phyloP scores from a whole-genome alignment of 345 rosid genomes.

The Corymbia maculata region DNA sequence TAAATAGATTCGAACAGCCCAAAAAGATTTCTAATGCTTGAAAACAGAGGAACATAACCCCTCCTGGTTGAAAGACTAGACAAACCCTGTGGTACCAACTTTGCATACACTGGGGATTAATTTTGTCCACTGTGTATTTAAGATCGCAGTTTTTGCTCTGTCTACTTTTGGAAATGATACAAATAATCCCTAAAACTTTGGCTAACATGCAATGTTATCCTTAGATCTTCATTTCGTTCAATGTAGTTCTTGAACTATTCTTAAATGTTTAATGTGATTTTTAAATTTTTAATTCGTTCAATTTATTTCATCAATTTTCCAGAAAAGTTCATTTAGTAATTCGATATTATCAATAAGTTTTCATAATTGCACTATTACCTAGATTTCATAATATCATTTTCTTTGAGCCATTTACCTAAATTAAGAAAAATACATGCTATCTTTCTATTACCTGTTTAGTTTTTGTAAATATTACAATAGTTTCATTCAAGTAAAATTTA shows the following conservation, averaged over 20 bases:
- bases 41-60: background rate
- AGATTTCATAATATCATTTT: background rate
- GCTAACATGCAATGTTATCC: too few relatives aligned
- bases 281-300: too few relatives aligned
- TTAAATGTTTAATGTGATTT: background rate
- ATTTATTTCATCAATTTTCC: accelerated
- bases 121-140: background rate
- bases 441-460: background rate
- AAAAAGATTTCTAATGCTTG: background rate
- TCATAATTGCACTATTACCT: accelerated
- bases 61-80: background rate
- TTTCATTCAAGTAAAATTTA: background rate
- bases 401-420: accelerated
- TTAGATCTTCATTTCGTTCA: accelerated
- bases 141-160: background rate
- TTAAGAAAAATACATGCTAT: background rate
- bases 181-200: background rate
- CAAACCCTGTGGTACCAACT: background rate
- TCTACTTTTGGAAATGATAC: accelerated
- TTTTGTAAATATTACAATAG: accelerated
- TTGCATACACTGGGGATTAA: background rate
- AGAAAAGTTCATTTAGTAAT: background rate
- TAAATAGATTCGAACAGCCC: background rate
- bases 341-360: background rate
- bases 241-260: too few relatives aligned